A percentile compares a stretch with the other conserved stretches of the same genome.
phyloP scores from a whole-genome alignment of 306 rosid species.

The Geum urbanum region DNA sequence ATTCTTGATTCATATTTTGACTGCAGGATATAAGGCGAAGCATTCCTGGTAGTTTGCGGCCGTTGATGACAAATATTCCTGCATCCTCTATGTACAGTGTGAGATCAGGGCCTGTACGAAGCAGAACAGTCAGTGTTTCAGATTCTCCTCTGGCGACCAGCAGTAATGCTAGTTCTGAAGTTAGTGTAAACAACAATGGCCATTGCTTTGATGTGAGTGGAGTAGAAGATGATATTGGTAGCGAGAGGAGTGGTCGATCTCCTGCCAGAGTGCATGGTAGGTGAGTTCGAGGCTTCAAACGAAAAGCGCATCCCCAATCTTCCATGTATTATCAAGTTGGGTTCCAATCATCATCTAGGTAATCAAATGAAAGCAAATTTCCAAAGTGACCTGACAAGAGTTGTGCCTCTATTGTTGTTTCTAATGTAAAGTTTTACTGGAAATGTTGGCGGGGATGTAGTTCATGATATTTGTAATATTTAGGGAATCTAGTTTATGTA shows the following conservation, averaged over 20 bases:
- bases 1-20: slow-evolving; percentile 22
- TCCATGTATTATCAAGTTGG: slow-evolving; percentile 13
- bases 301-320: slow-evolving; percentile 17
- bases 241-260: slow-evolving; percentile 71
- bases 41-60: slow-evolving; percentile 83
- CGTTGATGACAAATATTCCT: slow-evolving; percentile 93
- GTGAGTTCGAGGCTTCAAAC: slow-evolving; percentile 34
- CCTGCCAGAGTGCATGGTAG: slow-evolving; percentile 63
- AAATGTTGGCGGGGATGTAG: slow-evolving; percentile 38
- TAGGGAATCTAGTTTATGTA: slow-evolving; percentile 40
- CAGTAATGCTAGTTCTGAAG: slow-evolving; percentile 92
- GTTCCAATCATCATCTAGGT: slow-evolving; percentile 29
- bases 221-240: slow-evolving; percentile 70
- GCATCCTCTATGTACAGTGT: slow-evolving; percentile 95
- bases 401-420: slow-evolving; percentile 31
- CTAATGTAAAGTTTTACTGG: slow-evolving; percentile 48
- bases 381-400: slow-evolving; percentile 39
- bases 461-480: slow-evolving; percentile 37
- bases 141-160: slow-evolving; percentile 93
- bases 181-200: slow-evolving; percentile 90
- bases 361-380: slow-evolving; percentile 26
- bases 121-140: slow-evolving; percentile 74
- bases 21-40: slow-evolving; percentile 83
- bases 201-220: slow-evolving; percentile 65
- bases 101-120: slow-evolving; percentile 78